Evolutionary conservation across 1,284 basidiomycete genomes (phyloP).

Genomic region (Malassezia dermatis): DNA sequence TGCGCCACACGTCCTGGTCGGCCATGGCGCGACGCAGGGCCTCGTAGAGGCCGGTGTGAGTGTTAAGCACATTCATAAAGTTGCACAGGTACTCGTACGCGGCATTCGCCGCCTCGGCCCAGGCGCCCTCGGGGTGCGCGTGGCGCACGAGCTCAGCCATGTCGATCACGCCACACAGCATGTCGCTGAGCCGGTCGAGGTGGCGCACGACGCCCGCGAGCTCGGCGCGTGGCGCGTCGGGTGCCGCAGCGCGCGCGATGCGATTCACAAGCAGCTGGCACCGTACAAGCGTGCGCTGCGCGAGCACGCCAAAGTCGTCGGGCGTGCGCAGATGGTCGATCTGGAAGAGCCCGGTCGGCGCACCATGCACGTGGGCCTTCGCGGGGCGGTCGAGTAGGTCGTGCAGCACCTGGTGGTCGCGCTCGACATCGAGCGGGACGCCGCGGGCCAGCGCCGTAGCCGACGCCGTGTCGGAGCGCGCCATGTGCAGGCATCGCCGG

Average conservation of each 20-base stretch:
- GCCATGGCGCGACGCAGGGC: constrained; percentile 48
- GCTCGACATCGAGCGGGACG: constrained; percentile 6
- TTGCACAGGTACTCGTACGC: constrained; percentile 86
- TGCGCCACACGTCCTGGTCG: constrained; percentile 31
- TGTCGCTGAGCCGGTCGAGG: constrained; percentile 82
- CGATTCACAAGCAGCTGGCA: constrained; percentile 43
- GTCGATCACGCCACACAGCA: constrained; percentile 91
- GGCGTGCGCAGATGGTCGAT: constrained; percentile 33
- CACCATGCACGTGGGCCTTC: neutral
- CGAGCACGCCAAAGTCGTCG: constrained; percentile 27
- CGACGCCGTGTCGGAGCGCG: constrained; percentile 5
- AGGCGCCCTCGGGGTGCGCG: constrained; percentile 72
- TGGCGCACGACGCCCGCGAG: constrained; percentile 33
- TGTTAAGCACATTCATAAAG: constrained; percentile 96
- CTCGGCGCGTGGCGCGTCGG: constrained; percentile 20
- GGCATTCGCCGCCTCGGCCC: constrained; percentile 72
- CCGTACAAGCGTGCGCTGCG: constrained; percentile 33
- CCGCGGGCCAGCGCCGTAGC: neutral
- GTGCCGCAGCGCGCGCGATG: constrained; percentile 27
- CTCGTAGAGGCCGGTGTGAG: constrained; percentile 73
- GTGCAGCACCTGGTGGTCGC: constrained; percentile 7
- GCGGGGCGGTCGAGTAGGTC: neutral
- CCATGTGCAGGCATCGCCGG: constrained; percentile 3
- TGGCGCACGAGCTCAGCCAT: constrained; percentile 86
- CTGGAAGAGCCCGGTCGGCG: constrained; percentile 31